Percentiles rank a stretch among this genome's conserved stretches.
phyloP scores from a whole-genome alignment of 2,329 filamentous ascomycete genomes.

The Nothopassalora personata region DNA sequence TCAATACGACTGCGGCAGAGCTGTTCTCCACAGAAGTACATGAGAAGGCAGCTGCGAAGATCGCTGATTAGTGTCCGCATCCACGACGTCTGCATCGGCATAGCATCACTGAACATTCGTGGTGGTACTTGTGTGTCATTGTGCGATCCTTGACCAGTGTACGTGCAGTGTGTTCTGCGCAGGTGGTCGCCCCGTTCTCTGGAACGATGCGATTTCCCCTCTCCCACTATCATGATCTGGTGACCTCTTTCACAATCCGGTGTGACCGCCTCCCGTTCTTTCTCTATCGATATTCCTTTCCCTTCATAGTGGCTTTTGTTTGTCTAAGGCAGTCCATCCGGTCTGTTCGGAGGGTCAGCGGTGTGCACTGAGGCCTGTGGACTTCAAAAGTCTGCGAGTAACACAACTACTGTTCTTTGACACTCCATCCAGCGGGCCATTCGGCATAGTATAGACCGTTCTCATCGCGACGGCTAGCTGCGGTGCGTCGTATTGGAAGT shows the following conservation, averaged over 20 bases:
- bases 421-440: background rate
- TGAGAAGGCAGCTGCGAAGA: background rate
- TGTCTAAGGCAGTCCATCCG: background rate
- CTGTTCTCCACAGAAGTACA: slow-evolving; percentile 10
- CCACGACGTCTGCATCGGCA: background rate
- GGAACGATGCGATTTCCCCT: background rate
- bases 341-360: background rate
- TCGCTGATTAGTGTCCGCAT: background rate
- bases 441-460: background rate
- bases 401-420: background rate
- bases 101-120: background rate
- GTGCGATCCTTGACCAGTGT: background rate
- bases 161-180: background rate
- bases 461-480: background rate
- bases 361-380: background rate
- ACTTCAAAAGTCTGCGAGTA: background rate
- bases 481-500: background rate
- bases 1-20: slow-evolving; percentile 19
- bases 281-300: background rate
- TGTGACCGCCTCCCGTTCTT: background rate
- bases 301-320: background rate
- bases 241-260: background rate
- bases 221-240: background rate
- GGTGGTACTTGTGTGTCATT: background rate
- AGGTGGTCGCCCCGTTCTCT: background rate